Base-by-base conservation (phyloP, 352 stramenopile species). In the Blastocystis sp. region DNA sequence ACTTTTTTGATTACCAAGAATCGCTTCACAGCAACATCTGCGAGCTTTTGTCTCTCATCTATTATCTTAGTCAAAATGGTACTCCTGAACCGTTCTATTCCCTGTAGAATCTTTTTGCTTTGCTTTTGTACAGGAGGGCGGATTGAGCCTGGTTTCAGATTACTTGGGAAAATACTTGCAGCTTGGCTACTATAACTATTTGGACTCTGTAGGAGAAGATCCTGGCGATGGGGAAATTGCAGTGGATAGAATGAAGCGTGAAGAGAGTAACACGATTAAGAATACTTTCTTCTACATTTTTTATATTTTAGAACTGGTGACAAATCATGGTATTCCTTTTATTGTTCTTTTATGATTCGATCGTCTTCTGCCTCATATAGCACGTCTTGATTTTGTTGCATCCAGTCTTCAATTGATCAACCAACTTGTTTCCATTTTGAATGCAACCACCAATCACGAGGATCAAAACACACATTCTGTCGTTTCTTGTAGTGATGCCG, bases 211-310 rank as follows among this genome's bases (percentile, higher is more conserved):
- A 20, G 15, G 2, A 11, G 29, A 54, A 23, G 23, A 39, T 0
- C 23, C 39, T n/a, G 15, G 13, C 2, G 39, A n/a, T 18, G 18
- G 18, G 0, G 20, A 37, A 56, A 23, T 55, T 9, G 23, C 50
- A 13, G 20, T 1, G 0, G 50, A 59, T 13, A 59, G 20, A 59
- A n/a, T 43, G 26, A 64, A 66, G 9, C 47, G 54, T 26, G 70
- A 80, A 64, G 37, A 59, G 8, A 43, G 54, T 29, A 9, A 41
- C 20, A 59, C 41, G 26, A 47, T 80, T 6, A 62, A 62, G 45
- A 80, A 80, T 26, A 54, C 64, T 6, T 56, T 66, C 29, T 80
- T 41, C 55, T 80, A 80, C 55, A 41, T 80, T 23, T 64, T 54
- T 50, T 80, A 37, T 0, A 80, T 80, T 41, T 50, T 80, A 23